Conservation (phyloP, 2,329 filamentous ascomycete species). For the Sphaceloma murrayae region DNA sequence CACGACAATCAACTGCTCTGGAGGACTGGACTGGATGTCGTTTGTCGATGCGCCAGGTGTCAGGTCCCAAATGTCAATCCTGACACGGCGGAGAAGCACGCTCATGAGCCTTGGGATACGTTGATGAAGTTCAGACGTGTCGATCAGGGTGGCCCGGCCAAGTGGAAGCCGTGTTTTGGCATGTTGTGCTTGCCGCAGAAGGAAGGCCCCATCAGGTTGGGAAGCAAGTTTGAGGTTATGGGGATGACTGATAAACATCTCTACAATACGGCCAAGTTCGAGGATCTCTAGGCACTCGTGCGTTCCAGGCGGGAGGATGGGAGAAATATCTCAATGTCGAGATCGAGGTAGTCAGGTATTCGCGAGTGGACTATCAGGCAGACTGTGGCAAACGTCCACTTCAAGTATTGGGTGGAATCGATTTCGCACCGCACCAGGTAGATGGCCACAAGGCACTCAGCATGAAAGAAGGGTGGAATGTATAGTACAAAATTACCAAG, state of each 20-base stretch:
- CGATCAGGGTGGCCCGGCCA: conserved; percentile 50
- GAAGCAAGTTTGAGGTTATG: conserved; percentile 49
- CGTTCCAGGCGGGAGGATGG: neutral
- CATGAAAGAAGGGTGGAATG: too few relatives aligned
- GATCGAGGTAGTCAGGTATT: too few relatives aligned
- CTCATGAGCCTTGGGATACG: conserved; percentile 52
- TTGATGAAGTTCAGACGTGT: conserved; percentile 52
- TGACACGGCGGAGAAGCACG: conserved; percentile 49
- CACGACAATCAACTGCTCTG: conserved; percentile 28
- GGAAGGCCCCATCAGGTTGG: conserved; percentile 47
- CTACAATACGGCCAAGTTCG: conserved; percentile 35
- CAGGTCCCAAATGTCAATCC: conserved; percentile 58
- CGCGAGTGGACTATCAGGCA: too few relatives aligned
- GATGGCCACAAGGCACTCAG: too few relatives aligned
- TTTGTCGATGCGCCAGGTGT: conserved; percentile 51
- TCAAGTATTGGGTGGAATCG: too few relatives aligned
- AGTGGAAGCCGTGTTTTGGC: conserved; percentile 57
- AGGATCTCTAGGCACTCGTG: conserved; percentile 25
- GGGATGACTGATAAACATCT: conserved; percentile 49
- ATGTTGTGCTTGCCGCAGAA: conserved; percentile 53
- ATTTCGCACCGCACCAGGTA: too few relatives aligned
- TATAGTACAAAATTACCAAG: too few relatives aligned
- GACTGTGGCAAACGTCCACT: too few relatives aligned
- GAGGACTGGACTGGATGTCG: conserved; percentile 45
- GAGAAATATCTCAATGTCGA: neutral